Conservation (phyloP, 768 basidiomycete genomes). For the Termitomyces sp. region DNA sequence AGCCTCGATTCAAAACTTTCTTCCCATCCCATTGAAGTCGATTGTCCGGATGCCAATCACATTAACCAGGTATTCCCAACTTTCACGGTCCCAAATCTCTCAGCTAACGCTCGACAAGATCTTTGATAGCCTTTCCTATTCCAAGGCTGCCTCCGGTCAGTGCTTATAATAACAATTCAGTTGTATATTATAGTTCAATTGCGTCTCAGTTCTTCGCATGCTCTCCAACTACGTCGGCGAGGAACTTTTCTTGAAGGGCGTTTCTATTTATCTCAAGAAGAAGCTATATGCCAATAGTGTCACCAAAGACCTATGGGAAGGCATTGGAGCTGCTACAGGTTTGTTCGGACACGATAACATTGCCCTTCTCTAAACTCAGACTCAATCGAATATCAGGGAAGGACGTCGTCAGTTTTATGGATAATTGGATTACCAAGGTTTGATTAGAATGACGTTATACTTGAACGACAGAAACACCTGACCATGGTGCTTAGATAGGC, state of each 20-base stretch:
- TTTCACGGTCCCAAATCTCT: neutral
- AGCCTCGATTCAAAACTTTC: conserved; percentile 79
- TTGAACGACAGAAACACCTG: conserved; percentile 27
- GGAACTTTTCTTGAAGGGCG: conserved; percentile 81
- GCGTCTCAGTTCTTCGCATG: conserved; percentile 82
- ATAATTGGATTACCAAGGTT: conserved; percentile 86
- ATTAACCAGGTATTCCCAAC: conserved; percentile 58
- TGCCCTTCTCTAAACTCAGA: neutral
- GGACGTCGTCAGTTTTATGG: conserved; percentile 78
- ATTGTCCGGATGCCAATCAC: conserved; percentile 80
- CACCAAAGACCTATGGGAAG: conserved; percentile 85
- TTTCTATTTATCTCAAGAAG: conserved; percentile 88
- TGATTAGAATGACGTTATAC: neutral
- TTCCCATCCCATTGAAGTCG: conserved; percentile 91
- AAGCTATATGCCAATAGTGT: conserved; percentile 82
- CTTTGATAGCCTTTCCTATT: conserved; percentile 85
- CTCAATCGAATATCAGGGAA: conserved; percentile 30
- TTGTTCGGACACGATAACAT: neutral
- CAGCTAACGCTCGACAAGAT: conserved; percentile 42
- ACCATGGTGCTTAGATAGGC: conserved; percentile 40
- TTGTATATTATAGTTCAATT: neutral
- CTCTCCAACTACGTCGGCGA: conserved; percentile 84
- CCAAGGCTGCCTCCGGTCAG: conserved; percentile 74
- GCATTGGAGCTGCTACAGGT: conserved; percentile 72
- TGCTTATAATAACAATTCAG: neutral